These are phyloP conservation scores for Cynanchum wilfordii DNA, from an alignment of 257 asterid genomes.

Conservation along the genomic window DNA sequence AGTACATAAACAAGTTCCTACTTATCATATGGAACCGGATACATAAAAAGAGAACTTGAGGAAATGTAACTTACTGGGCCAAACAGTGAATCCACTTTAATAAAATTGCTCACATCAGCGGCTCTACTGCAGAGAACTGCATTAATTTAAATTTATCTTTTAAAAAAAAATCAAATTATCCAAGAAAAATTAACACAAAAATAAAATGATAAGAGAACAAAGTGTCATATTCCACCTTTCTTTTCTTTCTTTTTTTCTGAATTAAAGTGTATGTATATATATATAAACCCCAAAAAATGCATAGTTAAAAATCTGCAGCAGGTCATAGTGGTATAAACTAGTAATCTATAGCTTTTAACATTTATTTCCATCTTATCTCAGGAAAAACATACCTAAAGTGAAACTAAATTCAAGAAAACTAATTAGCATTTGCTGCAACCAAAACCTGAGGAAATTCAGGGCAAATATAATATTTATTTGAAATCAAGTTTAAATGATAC, in stretches of 20 bases:
- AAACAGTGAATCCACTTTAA: constrained; percentile 65
- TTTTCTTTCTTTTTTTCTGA: background rate
- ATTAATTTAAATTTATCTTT: background rate
- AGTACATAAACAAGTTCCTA: background rate
- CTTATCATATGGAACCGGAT: background rate
- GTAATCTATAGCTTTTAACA: background rate
- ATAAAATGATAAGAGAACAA: background rate
- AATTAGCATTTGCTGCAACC: background rate
- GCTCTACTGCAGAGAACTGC: constrained; percentile 82
- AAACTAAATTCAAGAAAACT: background rate
- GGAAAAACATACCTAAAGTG: background rate
- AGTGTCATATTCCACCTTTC: background rate
- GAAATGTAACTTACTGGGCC: constrained; percentile 49
- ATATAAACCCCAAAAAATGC: background rate
- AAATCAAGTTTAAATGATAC: background rate
- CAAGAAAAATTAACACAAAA: background rate
- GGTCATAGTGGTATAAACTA: background rate
- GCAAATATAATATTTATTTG: background rate
- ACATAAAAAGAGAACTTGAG: background rate
- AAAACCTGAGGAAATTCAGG: background rate
- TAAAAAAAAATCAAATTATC: background rate
- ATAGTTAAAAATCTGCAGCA: background rate
- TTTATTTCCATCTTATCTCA: background rate
- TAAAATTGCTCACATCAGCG: constrained; percentile 76
- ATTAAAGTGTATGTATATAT: background rate